These are phyloP conservation scores for Backusella psychrophila DNA, from an alignment of 192 early-diverging fungal genomes.

Conservation along the genomic window DNA sequence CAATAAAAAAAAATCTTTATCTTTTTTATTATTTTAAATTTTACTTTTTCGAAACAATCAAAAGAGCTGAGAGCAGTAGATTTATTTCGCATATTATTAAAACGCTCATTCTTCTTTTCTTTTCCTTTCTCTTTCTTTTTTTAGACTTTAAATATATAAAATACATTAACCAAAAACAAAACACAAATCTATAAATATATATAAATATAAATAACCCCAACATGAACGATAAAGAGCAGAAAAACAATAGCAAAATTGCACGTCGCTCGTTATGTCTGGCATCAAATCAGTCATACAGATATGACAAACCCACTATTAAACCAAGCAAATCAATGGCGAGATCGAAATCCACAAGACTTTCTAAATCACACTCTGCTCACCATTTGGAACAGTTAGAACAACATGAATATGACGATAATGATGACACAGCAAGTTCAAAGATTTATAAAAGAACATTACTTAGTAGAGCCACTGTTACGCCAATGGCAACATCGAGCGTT, in stretches of 20 bases:
- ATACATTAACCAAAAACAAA: background rate
- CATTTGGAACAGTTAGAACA: background rate
- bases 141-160: background rate
- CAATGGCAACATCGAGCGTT: background rate
- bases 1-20: background rate
- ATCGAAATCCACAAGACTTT: background rate
- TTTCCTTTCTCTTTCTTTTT: background rate
- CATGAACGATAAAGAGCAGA: background rate
- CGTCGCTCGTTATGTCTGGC: background rate
- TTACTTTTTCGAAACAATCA: background rate
- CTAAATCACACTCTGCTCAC: conserved; percentile 7
- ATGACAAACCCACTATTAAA: background rate
- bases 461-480: conserved; percentile 1
- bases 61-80: background rate
- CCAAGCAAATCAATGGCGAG: background rate
- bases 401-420: background rate
- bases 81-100: background rate
- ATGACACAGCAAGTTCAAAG: background rate
- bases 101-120: background rate
- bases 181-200: too few species aligned
- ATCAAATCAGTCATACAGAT: background rate
- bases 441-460: background rate
- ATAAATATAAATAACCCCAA: background rate
- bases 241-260: conserved; percentile 10
- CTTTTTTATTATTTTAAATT: background rate